Evolutionary conservation across 1,139 yeast species (phyloP).

Genomic region (Scheffersomyces segobiensis): DNA sequence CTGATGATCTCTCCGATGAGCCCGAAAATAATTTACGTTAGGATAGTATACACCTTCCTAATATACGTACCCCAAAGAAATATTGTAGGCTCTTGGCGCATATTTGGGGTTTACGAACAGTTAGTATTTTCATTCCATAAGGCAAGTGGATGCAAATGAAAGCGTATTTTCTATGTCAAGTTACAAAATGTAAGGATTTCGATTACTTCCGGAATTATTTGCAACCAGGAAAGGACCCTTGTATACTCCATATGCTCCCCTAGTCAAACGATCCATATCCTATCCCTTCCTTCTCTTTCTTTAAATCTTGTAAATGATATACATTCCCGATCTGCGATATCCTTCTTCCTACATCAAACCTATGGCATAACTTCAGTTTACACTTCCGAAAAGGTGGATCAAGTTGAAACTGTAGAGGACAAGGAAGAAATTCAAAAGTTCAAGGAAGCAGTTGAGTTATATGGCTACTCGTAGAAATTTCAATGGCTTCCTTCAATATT

Average conservation of each 20-base stretch:
- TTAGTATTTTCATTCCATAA: not conserved
- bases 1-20: too few relatives aligned
- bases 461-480: constrained; percentile 23
- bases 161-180: not conserved
- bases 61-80: too few relatives aligned
- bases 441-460: constrained; percentile 17
- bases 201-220: not conserved
- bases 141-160: not conserved
- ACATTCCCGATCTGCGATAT: not conserved
- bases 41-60: too few relatives aligned
- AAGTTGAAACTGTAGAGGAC: constrained; percentile 10
- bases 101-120: not conserved
- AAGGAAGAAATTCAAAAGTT: constrained; percentile 12
- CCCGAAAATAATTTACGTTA: not conserved
- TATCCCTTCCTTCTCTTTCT: too few relatives aligned
- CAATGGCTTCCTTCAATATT: constrained; percentile 37
- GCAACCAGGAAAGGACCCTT: not conserved
- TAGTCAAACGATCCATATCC: too few relatives aligned
- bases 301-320: too few relatives aligned
- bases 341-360: not conserved
- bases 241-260: too few relatives aligned
- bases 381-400: constrained; percentile 1
- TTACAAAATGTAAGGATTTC: not conserved
- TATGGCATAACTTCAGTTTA: constrained; percentile 30
- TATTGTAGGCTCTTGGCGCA: not conserved